phyloP scores from a whole-genome alignment of 2,329 filamentous ascomycete genomes.

The Paraphoma chrysanthemicola region DNA sequence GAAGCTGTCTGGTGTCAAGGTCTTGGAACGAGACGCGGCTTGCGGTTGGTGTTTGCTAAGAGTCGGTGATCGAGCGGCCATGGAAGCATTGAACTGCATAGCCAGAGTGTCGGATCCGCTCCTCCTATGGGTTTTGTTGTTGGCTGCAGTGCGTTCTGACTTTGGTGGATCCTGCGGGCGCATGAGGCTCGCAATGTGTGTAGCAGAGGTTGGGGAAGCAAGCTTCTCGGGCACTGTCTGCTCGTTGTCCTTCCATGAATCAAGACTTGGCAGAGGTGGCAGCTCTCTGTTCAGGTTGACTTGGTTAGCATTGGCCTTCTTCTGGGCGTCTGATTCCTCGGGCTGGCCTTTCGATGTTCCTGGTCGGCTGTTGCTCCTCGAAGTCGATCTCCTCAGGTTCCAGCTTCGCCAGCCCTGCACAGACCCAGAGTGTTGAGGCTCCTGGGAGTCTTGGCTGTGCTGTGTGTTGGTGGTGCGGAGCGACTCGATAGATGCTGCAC shows the following conservation, averaged over 20 bases:
- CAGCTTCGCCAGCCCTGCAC: constrained; percentile 48
- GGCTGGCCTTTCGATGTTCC: constrained; percentile 35
- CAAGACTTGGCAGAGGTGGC: constrained; percentile 56
- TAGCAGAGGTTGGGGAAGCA: constrained; percentile 24
- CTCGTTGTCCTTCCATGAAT: constrained; percentile 44
- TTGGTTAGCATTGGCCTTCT: constrained; percentile 28
- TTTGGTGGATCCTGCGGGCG: constrained; percentile 39
- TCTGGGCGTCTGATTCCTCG: constrained; percentile 28
- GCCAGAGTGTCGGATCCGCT: constrained; percentile 40
- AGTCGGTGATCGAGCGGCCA: constrained; percentile 24
- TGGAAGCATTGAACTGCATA: constrained; percentile 27
- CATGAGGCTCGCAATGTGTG: constrained; percentile 46
- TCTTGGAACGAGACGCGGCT: constrained; percentile 13
- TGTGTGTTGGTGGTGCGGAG: constrained; percentile 24
- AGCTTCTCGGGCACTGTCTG: constrained; percentile 18
- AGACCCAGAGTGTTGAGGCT: constrained; percentile 33
- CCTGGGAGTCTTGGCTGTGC: constrained; percentile 17
- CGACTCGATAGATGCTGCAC: constrained; percentile 45
- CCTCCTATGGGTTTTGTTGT: constrained; percentile 33
- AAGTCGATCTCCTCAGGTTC: constrained; percentile 44
- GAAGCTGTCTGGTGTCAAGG: constrained; percentile 13
- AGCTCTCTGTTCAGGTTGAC: constrained; percentile 57
- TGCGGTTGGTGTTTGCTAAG: constrained; percentile 20
- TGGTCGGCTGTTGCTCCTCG: constrained; percentile 40
- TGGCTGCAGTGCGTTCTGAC: constrained; percentile 32